Base-by-base conservation (phyloP, 257 asterid genomes). In the Fraxinus americana region DNA sequence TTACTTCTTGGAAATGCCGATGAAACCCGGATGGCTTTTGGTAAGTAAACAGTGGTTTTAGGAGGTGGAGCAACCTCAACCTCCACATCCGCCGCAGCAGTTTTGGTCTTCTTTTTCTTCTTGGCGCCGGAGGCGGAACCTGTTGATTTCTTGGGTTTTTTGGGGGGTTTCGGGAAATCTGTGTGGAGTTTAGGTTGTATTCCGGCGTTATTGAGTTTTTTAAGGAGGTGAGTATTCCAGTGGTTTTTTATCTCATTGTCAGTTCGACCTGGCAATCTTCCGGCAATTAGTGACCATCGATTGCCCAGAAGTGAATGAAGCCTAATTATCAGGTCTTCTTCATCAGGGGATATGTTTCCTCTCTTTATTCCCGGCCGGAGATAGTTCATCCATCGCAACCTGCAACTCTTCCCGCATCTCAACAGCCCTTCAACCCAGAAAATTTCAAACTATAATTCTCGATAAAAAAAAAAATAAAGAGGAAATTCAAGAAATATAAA, bases 251-350 rank as follows among this genome's bases (percentile, higher is more conserved):
- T 77, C 78, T 82, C 85, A 70, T 82, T 82, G 68, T 82, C 85
- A 0, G 85, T 82, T 77, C 79, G 79, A 36, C 82, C 82, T 0
- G 85, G 75, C 35, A 82, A 73, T 67, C 85, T 75, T 45, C 85
- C 85, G 14, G 82, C 82, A 1, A 82, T 82, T 21, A 82, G 83
- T 19, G 86, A 70, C 86, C 86, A 82, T 12, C 86, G 66, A 75
- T 78, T 82, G 13, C 86, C 86, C 27, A 82, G 57, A 23, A 82
- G 83, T 0, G 81, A 67, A 78, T 82, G 86, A 13, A 78, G 67
- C 52, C 80, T 75, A 16, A 82, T 52, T 23, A 78, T 70, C 16
- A 82, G 71, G 29, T 82, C 86, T 27, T 82, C 86, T 38, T 82
- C 86, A 2, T 82, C 86, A 1, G 71, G 45, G 9, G 72, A 75